Evolutionary conservation across 352 stramenopile species (phyloP), one percentile per base, ranked within the genome.

Genomic region (Phytophthora rubi): DNA sequence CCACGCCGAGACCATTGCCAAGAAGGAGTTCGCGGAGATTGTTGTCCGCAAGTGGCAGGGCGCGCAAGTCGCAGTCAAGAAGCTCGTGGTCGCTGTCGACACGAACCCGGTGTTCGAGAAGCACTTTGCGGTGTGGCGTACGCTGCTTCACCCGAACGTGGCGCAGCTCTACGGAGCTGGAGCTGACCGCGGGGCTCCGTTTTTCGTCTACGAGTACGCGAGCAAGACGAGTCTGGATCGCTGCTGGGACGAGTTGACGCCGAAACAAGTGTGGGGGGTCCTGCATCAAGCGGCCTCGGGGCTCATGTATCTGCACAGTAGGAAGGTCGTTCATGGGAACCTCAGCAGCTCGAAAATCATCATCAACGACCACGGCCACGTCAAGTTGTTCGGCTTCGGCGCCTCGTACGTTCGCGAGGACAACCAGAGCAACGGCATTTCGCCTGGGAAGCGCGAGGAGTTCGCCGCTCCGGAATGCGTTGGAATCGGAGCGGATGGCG

Each of bases 281-380:
- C 58, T 72, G 2, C 56, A 68, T 13, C 61, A 75, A 52, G 55
- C 61, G 6, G 23, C 68, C 1, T 16, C 65, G 37, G 63, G 56
- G 15, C 68, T 76, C 15, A 12, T 30, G 6, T 76, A 72, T 35
- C n/a, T 84, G 6, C 76, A 81, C 66, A 73, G 65, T 6, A 60
- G 54, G n/a, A 64, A 70, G 37, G 23, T 80, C 7, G 65, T 81
- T 8, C 70, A 84, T 26, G 77, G 67, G 12, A 84, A 84, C 28
- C 35, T 84, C 9, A 81, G 75, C 35, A 80, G 76, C 68, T 62
- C 39, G 16, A 84, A 84, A 37, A 39, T 84, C 4, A 47, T 84
- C 7, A 65, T 84, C 15, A 66, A 68, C 13, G 62, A 58, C 3
- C 35, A 76, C 39, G 67, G 62, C 13, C 61, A 45, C 5, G 68